Evolutionary conservation across 2,329 filamentous ascomycete genomes (phyloP).

Genomic region (Ophiocordyceps camponoti-floridani): DNA sequence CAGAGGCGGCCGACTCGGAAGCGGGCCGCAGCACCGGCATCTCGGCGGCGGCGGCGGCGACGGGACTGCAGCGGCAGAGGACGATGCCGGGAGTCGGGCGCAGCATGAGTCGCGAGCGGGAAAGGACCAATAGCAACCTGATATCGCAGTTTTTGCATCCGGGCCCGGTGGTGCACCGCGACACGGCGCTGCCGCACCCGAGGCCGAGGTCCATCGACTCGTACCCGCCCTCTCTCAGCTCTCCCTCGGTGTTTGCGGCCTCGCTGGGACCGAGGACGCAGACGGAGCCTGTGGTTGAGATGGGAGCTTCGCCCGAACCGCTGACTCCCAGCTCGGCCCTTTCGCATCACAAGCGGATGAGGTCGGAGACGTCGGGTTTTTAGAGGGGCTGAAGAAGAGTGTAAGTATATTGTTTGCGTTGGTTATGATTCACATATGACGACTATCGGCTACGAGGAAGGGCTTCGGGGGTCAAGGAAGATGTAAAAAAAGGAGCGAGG

Average conservation of each 20-base stretch:
- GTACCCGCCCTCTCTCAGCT: neutral
- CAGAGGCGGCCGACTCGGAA: conserved; percentile 24
- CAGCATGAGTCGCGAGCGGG: conserved; percentile 18
- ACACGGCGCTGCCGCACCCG: conserved; percentile 6
- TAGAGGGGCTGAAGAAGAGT: conserved; percentile 4
- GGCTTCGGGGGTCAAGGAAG: too few relatives aligned
- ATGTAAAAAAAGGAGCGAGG: too few relatives aligned
- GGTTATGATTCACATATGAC: too few relatives aligned
- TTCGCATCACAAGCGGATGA: conserved; percentile 9
- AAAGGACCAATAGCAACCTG: conserved; percentile 19
- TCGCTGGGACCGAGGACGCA: conserved; percentile 4
- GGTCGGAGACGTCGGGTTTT: conserved; percentile 9
- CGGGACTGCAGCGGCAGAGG: conserved; percentile 12
- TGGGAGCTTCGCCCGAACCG: conserved; percentile 9
- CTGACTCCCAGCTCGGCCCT: conserved; percentile 9
- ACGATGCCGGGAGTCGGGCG: conserved; percentile 13
- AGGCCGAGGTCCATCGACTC: conserved; percentile 11
- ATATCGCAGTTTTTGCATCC: conserved; percentile 29
- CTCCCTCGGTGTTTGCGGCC: neutral
- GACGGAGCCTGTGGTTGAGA: conserved; percentile 10
- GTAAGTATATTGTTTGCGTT: too few relatives aligned
- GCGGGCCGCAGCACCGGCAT: conserved; percentile 17
- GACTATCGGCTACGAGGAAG: too few relatives aligned
- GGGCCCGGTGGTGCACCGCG: conserved; percentile 21
- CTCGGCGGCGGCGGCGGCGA: conserved; percentile 12